Conservation (phyloP, 371 early-diverging fungal genomes). For the Quaeritorhiza haematococci region DNA sequence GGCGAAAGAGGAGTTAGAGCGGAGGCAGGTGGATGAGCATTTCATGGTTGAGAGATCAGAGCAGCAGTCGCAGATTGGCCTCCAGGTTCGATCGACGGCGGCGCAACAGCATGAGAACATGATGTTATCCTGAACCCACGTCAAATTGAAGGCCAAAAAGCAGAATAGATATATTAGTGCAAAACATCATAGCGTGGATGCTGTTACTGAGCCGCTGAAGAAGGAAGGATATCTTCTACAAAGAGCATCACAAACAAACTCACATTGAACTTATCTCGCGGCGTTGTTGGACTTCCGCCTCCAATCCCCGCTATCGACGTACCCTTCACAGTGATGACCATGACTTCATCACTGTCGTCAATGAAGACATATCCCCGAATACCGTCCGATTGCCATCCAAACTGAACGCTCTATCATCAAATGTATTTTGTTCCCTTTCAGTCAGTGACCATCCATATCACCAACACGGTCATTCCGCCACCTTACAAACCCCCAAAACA, state of each 20-base stretch:
- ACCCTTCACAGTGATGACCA: constrained; percentile 81
- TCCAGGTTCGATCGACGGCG: constrained; percentile 80
- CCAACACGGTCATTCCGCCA: not conserved
- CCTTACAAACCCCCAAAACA: not conserved
- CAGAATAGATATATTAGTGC: not conserved
- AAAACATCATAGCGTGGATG: too few species aligned
- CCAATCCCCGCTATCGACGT: constrained; percentile 38
- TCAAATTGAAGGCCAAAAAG: not conserved
- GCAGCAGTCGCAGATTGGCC: constrained; percentile 74
- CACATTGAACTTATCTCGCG: constrained; percentile 83
- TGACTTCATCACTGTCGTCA: constrained; percentile 50
- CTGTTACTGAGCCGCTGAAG: not conserved
- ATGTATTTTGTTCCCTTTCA: not conserved
- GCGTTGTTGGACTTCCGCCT: constrained; percentile 72
- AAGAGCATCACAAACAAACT: constrained; percentile 77
- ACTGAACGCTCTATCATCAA: constrained; percentile 49
- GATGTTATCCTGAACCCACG: constrained; percentile 54
- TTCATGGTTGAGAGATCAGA: not conserved
- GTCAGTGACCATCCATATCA: too few species aligned
- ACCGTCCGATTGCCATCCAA: constrained; percentile 81
- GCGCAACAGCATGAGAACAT: constrained; percentile 97
- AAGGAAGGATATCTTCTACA: not conserved
- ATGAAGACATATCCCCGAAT: constrained; percentile 84
- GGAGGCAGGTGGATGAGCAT: constrained; percentile 65
- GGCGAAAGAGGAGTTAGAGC: constrained; percentile 31